Conservation (phyloP, 2,329 filamentous ascomycete genomes). For the Aspergillus brunneoviolaceus region DNA sequence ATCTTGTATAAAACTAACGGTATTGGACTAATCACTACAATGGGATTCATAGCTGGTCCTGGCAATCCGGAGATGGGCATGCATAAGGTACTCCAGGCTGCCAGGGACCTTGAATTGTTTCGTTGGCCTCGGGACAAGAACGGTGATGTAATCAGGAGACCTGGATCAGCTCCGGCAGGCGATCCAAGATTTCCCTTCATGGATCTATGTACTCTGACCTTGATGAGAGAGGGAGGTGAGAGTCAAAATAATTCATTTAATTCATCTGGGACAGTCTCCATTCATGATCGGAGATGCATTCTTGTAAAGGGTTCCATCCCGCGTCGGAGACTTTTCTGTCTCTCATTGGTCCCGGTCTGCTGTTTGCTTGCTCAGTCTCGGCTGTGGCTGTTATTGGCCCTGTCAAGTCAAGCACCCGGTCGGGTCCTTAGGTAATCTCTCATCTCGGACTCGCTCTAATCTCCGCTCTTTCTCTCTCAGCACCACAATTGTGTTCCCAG, state of each 20-base stretch:
- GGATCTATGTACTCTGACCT: too few species aligned
- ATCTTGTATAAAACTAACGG: background rate
- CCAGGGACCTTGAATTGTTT: background rate
- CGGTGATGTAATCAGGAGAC: slow-evolving; percentile 9
- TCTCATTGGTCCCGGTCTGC: background rate
- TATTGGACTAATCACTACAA: background rate
- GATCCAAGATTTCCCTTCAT: too few species aligned
- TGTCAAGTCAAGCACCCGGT: background rate
- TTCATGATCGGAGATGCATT: background rate
- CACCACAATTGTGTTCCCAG: too few species aligned
- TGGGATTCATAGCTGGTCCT: background rate
- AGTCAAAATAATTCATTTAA: background rate
- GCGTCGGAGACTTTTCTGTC: background rate
- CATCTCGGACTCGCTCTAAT: background rate
- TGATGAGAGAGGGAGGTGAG: background rate
- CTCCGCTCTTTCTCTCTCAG: background rate
- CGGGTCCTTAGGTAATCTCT: background rate
- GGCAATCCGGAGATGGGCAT: background rate
- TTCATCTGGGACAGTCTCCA: background rate
- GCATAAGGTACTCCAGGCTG: background rate
- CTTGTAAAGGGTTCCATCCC: background rate
- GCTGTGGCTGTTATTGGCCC: background rate
- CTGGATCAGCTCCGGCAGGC: background rate
- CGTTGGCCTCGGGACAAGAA: background rate
- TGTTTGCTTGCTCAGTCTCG: background rate